Conservation (phyloP, 371 early-diverging fungal genomes). For the Paramicrosporidium saccamoebae region DNA sequence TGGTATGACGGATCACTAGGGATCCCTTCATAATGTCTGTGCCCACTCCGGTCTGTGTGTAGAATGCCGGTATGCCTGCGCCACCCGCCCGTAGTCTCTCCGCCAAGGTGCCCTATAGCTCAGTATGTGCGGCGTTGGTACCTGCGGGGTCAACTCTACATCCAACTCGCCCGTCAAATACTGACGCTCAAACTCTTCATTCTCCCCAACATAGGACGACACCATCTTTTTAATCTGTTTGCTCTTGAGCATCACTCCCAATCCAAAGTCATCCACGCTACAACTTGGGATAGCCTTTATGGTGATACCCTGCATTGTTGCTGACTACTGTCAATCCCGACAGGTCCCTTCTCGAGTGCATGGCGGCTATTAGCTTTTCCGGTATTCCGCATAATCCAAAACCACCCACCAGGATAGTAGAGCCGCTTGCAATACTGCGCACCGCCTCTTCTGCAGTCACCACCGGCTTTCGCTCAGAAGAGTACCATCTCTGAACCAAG, state of each 20-base stretch:
- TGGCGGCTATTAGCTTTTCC: constrained; percentile 20
- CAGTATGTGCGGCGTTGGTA: constrained; percentile 4
- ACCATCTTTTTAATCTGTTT: constrained; percentile 34
- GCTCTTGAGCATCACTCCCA: constrained; percentile 17
- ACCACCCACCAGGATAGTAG: constrained; percentile 22
- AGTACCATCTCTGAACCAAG: no score
- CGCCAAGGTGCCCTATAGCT: constrained; percentile 16
- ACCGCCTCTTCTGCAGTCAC: constrained; percentile 13
- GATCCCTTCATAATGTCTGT: constrained; percentile 15
- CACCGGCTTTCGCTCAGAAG: no score
- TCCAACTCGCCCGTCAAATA: constrained; percentile 33
- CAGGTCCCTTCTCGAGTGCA: constrained; percentile 10
- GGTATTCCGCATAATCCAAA: constrained; percentile 30
- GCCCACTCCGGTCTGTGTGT: constrained; percentile 25
- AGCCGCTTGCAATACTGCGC: constrained; percentile 11
- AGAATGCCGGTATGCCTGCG: constrained; percentile 30
- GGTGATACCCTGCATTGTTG: constrained; percentile 15
- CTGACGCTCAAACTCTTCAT: constrained; percentile 27
- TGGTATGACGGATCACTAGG: constrained; percentile 17
- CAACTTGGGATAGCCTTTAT: neutral
- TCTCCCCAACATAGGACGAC: constrained; percentile 27
- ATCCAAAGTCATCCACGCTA: constrained; percentile 16
- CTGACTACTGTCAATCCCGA: constrained; percentile 23
- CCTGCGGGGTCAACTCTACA: constrained; percentile 23
- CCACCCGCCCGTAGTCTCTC: constrained; percentile 27